phyloP scores from a whole-genome alignment of 345 rosid species.

The Euphorbia pulcherrima region DNA sequence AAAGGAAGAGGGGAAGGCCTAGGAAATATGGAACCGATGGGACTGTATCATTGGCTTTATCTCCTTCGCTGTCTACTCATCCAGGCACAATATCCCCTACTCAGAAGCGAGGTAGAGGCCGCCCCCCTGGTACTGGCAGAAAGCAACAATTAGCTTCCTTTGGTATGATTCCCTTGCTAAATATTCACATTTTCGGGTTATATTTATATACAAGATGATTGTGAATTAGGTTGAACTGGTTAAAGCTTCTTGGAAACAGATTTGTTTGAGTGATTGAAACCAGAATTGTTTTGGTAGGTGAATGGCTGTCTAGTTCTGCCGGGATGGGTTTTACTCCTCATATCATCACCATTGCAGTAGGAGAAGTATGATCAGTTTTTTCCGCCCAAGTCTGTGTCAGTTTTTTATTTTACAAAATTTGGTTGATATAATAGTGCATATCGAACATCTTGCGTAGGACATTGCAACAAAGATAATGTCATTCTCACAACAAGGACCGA shows the following conservation, averaged over 20 bases:
- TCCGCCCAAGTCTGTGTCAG: slow-evolving; percentile 6
- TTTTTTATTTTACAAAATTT: background rate
- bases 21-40: slow-evolving; percentile 81
- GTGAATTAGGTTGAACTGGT: background rate
- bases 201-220: background rate
- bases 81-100: slow-evolving; percentile 48
- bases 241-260: background rate
- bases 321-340: slow-evolving; percentile 84
- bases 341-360: slow-evolving; percentile 59
- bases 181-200: background rate
- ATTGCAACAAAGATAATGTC: slow-evolving; percentile 71
- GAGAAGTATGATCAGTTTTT: slow-evolving; percentile 55
- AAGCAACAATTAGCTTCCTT: slow-evolving; percentile 65
- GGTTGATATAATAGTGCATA: slow-evolving; percentile 12
- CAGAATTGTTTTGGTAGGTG: slow-evolving; percentile 50
- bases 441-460: slow-evolving; percentile 43
- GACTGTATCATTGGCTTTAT: slow-evolving; percentile 69
- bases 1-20: slow-evolving; percentile 87
- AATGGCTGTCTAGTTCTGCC: slow-evolving; percentile 62
- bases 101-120: slow-evolving; percentile 86
- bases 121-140: slow-evolving; percentile 84
- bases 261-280: slow-evolving; percentile 13
- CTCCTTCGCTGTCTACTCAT: slow-evolving; percentile 58
- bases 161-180: slow-evolving; percentile 38
- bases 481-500: slow-evolving; percentile 85